These are phyloP conservation scores for Alternaria panax DNA, from an alignment of 2,329 filamentous ascomycete genomes.

Conservation along the genomic window DNA sequence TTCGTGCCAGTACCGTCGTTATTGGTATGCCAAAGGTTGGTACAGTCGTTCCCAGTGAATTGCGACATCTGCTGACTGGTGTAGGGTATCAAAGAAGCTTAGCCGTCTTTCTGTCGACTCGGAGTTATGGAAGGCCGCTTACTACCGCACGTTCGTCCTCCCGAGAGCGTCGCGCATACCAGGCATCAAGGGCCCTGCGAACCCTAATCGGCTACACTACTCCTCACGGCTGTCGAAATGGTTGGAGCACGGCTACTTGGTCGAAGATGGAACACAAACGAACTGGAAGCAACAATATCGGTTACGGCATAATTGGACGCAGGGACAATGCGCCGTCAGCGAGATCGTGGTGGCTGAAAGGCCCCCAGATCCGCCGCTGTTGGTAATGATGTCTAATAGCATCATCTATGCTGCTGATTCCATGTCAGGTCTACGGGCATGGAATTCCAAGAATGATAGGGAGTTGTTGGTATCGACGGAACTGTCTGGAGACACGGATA, in stretches of 20 bases:
- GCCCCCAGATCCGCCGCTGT: slow-evolving; percentile 64
- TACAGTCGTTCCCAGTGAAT: not conserved
- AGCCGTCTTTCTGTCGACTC: slow-evolving; percentile 76
- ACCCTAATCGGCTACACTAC: slow-evolving; percentile 55
- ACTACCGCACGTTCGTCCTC: slow-evolving; percentile 85
- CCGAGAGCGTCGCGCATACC: slow-evolving; percentile 80
- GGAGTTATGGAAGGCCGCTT: slow-evolving; percentile 89
- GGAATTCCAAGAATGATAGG: slow-evolving; percentile 70
- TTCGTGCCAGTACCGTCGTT: slow-evolving; percentile 75
- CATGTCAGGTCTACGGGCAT: slow-evolving; percentile 74
- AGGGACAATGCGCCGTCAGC: slow-evolving; percentile 79
- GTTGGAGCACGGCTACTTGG: slow-evolving; percentile 66
- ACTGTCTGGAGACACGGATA: slow-evolving; percentile 27
- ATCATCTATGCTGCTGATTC: slow-evolving; percentile 79
- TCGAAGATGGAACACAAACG: slow-evolving; percentile 60
- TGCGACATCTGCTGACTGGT: slow-evolving; percentile 9
- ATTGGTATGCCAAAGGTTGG: slow-evolving; percentile 67
- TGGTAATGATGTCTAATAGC: slow-evolving; percentile 80
- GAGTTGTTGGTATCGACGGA: slow-evolving; percentile 64
- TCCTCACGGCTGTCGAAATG: slow-evolving; percentile 66
- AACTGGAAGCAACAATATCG: slow-evolving; percentile 92
- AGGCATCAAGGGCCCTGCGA: slow-evolving; percentile 61
- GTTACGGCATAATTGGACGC: slow-evolving; percentile 88
- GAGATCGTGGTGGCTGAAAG: slow-evolving; percentile 71
- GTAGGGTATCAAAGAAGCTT: slow-evolving; percentile 77